Conservation (phyloP, 176 grass and related monocot species). For the Ensete glaucum region DNA sequence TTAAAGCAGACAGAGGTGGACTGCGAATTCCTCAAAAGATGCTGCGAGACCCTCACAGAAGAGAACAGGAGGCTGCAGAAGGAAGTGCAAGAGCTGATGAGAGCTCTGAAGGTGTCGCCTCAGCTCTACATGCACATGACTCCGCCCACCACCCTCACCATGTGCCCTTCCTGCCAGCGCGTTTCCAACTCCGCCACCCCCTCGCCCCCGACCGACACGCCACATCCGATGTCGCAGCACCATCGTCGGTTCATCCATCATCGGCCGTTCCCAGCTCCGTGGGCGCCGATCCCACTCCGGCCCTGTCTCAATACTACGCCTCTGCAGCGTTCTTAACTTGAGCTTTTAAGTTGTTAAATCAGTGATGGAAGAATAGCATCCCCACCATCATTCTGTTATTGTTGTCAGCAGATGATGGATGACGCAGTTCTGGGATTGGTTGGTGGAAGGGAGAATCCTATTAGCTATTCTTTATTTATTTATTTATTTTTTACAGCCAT, state of each 20-base stretch:
- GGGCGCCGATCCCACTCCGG: slow-evolving; percentile 9
- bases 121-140: slow-evolving; percentile 9
- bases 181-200: neutral
- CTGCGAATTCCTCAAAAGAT: slow-evolving; percentile 8
- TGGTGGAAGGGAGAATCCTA: neutral
- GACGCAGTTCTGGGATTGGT: neutral
- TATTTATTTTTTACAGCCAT: neutral
- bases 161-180: neutral
- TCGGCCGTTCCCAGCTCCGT: neutral
- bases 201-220: neutral
- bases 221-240: neutral
- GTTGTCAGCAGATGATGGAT: neutral
- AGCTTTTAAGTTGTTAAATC: neutral
- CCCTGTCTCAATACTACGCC: neutral
- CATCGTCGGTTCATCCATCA: neutral
- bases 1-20: slow-evolving; percentile 7
- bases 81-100: neutral
- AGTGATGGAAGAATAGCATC: neutral
- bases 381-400: neutral
- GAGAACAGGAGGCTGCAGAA: slow-evolving; percentile 7
- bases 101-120: slow-evolving; percentile 3
- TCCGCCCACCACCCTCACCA: slow-evolving; percentile 6
- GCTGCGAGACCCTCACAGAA: slow-evolving; percentile 4
- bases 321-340: neutral
- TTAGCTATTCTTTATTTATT: slow-evolving; percentile 7